Evolutionary conservation across 306 rosid species (phyloP).

Genomic region (Vigna unguiculata): DNA sequence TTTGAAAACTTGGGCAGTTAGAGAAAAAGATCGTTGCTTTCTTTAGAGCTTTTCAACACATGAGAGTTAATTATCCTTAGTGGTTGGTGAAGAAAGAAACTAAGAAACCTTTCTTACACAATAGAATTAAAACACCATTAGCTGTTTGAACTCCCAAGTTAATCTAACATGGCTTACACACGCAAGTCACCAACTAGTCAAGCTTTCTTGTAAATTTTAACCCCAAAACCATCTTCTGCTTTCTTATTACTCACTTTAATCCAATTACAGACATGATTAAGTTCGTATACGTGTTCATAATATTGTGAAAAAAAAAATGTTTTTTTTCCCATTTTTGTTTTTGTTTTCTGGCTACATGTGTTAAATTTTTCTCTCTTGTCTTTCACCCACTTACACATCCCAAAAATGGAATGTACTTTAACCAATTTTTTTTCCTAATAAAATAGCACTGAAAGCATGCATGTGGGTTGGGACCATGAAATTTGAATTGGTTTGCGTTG

Average conservation of each 20-base stretch:
- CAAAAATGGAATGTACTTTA: background rate
- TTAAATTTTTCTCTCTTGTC: background rate
- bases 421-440: background rate
- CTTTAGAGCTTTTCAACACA: slow-evolving; percentile 54
- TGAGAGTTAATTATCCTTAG: slow-evolving; percentile 31
- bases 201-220: slow-evolving; percentile 28
- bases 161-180: slow-evolving; percentile 39
- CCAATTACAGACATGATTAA: slow-evolving; percentile 46
- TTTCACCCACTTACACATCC: background rate
- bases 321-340: background rate
- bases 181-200: slow-evolving; percentile 44
- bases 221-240: slow-evolving; percentile 45
- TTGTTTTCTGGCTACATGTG: background rate
- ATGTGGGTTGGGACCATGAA: slow-evolving; percentile 45
- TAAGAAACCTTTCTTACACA: slow-evolving; percentile 43
- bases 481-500: slow-evolving; percentile 15
- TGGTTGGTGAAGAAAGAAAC: slow-evolving; percentile 51
- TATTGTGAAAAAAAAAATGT: background rate
- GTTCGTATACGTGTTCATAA: slow-evolving; percentile 4
- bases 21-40: slow-evolving; percentile 40
- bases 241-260: slow-evolving; percentile 56
- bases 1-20: slow-evolving; percentile 58
- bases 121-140: slow-evolving; percentile 34
- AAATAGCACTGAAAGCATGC: slow-evolving; percentile 27
- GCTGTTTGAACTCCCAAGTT: slow-evolving; percentile 18